Base-by-base conservation (phyloP, 2,329 filamentous ascomycete genomes). In the Sclerotinia spermophila region DNA sequence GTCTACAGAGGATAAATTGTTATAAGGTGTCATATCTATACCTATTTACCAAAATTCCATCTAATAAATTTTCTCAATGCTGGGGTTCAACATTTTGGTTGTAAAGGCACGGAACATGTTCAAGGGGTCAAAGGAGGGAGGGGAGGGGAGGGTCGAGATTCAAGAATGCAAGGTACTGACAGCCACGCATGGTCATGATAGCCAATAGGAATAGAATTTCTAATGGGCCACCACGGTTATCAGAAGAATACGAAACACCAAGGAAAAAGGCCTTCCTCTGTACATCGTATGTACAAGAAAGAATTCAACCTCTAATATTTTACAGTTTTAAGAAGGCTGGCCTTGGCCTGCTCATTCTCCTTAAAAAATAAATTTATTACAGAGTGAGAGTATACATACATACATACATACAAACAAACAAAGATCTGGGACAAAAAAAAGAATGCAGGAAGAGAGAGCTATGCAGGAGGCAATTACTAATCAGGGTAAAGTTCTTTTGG, bases 141-240 rank as follows among this genome's bases (percentile, higher is more conserved):
- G 40, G 7, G 13, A 27, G 48, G 24, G 45, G 48, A 13, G 45
- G 48, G 48, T 27, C 42, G 6, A 42, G 40, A 42, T n/a, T 35
- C 35, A 59, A 67, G 40, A 55, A 68, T 68, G 67, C 45, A 69
- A 69, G 67, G 67, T 69, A 69, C 67, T 38, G 35, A 44, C 17
- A 68, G 35, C 21, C 33, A 21, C 4, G 27, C 42, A 68, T 45
- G 44, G 38, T 11, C 35, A 45, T 56, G 24, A 27, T 33, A 11
- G 24, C 64, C 42, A 65, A 65, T 62, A 15, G 30, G 11, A 1
- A 35, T 30, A 21, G 11, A 1, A 35, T 30, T 33, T 40, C 21
- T 4, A 38, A 21, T 27, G 67, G 65, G 40, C 45, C 44, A 53
- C 33, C 55, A 58, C 21, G n/a, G 33, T 21, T 5, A 58, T 15